A percentile compares a stretch with the other conserved stretches of the same genome.
Conservation (phyloP, 192 early-diverging fungal species). For the Coemansia sp. region DNA sequence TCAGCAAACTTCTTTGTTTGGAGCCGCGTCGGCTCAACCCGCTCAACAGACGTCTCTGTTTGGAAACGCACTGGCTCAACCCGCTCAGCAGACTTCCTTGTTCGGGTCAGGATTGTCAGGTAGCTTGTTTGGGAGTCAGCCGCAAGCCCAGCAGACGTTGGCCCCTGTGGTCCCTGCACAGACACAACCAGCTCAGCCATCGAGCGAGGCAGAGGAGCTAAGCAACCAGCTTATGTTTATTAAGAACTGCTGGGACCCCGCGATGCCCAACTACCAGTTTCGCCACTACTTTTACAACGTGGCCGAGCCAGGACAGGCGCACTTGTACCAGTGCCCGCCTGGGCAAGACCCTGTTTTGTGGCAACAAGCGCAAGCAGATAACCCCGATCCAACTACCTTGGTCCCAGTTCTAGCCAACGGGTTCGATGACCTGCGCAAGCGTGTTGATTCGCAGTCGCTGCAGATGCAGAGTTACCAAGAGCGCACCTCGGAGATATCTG, state of each 20-base stretch:
- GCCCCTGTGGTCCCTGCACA: slow-evolving; percentile 32
- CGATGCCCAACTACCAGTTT: slow-evolving; percentile 76
- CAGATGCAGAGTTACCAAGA: slow-evolving; percentile 67
- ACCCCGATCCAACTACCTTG: slow-evolving; percentile 85
- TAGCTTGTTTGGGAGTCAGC: slow-evolving; percentile 17
- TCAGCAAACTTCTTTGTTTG: slow-evolving; percentile 32
- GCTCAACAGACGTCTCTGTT: slow-evolving; percentile 9
- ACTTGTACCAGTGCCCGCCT: slow-evolving; percentile 71
- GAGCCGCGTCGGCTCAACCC: not conserved
- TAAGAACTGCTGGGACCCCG: slow-evolving; percentile 76
- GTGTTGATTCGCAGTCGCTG: slow-evolving; percentile 74
- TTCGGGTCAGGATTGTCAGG: not conserved
- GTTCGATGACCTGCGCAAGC: slow-evolving; percentile 87
- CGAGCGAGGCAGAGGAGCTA: slow-evolving; percentile 39
- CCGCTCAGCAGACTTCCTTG: not conserved
- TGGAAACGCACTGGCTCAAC: slow-evolving; percentile 12
- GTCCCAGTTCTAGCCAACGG: slow-evolving; percentile 90
- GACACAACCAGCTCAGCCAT: slow-evolving; percentile 8
- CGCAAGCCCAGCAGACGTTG: slow-evolving; percentile 5
- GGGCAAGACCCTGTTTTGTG: slow-evolving; percentile 71
- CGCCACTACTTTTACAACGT: slow-evolving; percentile 97
- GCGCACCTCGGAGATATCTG: slow-evolving; percentile 68
- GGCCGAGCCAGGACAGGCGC: slow-evolving; percentile 83
- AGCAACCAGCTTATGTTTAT: slow-evolving; percentile 69
- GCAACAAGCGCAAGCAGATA: slow-evolving; percentile 80